Percentiles rank a stretch among this genome's conserved stretches.
Evolutionary conservation across 1,284 basidiomycete species (phyloP).

Genomic region (Naganishia sp.): DNA sequence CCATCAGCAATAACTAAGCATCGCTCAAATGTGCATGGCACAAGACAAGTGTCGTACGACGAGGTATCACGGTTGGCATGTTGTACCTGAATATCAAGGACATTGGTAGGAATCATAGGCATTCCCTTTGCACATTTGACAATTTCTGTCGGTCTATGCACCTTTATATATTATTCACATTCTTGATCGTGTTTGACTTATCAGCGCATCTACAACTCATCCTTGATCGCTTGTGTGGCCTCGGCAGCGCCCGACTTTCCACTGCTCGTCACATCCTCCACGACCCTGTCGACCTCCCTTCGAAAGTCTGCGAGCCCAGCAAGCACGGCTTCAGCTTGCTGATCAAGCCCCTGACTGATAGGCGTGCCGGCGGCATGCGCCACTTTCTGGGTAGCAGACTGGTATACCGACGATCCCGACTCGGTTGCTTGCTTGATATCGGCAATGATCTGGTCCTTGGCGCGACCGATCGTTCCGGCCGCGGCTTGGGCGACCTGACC

Average conservation of each 20-base stretch:
- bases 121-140: no score
- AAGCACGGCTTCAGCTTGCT: constrained; percentile 26
- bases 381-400: constrained; percentile 4
- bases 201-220: constrained; percentile 13
- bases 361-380: constrained; percentile 1
- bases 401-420: constrained; percentile 5
- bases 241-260: constrained; percentile 15
- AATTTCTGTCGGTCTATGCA: background rate
- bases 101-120: no score
- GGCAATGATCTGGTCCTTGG: constrained; percentile 23
- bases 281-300: background rate
- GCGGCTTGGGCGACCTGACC: constrained; percentile 16
- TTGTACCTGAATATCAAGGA: no score
- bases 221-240: constrained; percentile 19
- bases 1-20: background rate
- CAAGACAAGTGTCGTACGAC: no score
- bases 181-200: background rate
- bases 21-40: background rate
- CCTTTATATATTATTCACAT: constrained; percentile 16
- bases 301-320: constrained; percentile 3
- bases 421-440: constrained; percentile 25
- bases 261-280: constrained; percentile 8
- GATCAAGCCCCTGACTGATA: background rate
- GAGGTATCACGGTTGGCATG: no score
- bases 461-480: constrained; percentile 20